Base-by-base conservation (phyloP, 2,329 filamentous ascomycete species). In the Alternaria atra region DNA sequence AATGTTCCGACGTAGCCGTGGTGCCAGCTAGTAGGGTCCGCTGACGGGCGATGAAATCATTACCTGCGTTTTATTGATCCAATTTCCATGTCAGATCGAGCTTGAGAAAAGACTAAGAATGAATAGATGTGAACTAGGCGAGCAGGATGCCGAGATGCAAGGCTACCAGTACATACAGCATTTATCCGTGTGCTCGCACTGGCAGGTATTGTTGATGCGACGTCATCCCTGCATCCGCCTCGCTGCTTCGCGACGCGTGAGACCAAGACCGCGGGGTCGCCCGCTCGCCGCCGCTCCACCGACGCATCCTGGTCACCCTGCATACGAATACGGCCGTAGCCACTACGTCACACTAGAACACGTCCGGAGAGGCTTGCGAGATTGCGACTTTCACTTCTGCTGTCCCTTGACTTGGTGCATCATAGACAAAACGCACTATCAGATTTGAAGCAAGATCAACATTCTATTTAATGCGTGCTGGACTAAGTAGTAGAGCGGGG, bases 41-140 rank as follows among this genome's bases (percentile, higher is more conserved):
- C 54, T 66, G 65, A 67, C 65, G 61, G 60, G 17, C 30, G 42
- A 66, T 63, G 65, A 66, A 55, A 62, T 65, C 60, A 67, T 63
- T 39, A 55, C 51, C 10, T 27, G 46, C 57, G 32, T 42, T 37
- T 42, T 34, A 27, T 7, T 6, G 35, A 40, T 32, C n/a, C 32
- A 20, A 39, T 27, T 51, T 20, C 17, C 8, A 37, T 48, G n/a
- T 6, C 15, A 20, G 29, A 46, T 60, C 29, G 12, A 46, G 32
- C 27, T 37, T 29, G 34, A 30, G 25, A 52, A 30, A 39, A 25
- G 46, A 23, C 30, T 25, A 29, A 27, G 20, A 51, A 29, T n/a
- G 37, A n/a, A 25, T 30, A 43, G 42, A 10, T n/a, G 37, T 23
- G 32, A 12, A 35, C 48, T 23, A 52, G 42, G 27, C 37, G 12